Conservation (phyloP, 2,329 filamentous ascomycete species). For the Xylaria sp. region DNA sequence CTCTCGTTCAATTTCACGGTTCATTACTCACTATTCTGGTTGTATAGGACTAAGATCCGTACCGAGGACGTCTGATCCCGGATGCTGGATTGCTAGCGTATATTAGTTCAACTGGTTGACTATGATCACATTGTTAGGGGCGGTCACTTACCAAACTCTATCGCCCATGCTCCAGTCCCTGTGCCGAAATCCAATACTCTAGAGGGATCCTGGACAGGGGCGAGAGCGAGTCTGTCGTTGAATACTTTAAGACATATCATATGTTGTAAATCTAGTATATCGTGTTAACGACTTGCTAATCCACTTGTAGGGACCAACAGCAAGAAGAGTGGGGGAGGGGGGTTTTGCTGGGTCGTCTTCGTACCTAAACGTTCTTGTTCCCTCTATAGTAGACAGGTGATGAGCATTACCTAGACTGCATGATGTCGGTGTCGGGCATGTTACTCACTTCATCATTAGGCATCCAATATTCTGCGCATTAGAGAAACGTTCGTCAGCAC, state of each 20-base stretch:
- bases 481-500: background rate
- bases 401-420: slow-evolving; percentile 17
- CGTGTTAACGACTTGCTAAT: slow-evolving; percentile 5
- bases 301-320: background rate
- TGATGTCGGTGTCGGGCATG: background rate
- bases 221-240: slow-evolving; percentile 57
- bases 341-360: background rate
- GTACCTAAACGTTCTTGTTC: slow-evolving; percentile 40
- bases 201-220: slow-evolving; percentile 56
- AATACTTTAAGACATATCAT: slow-evolving; percentile 54
- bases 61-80: slow-evolving; percentile 55
- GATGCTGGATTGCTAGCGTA: slow-evolving; percentile 54
- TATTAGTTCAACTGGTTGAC: slow-evolving; percentile 6
- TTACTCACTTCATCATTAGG: slow-evolving; percentile 43
- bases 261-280: slow-evolving; percentile 52
- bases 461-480: slow-evolving; percentile 42
- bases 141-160: slow-evolving; percentile 56
- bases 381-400: slow-evolving; percentile 19
- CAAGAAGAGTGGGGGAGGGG: background rate
- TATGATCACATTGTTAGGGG: background rate
- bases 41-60: slow-evolving; percentile 63
- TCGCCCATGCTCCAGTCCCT: slow-evolving; percentile 64
- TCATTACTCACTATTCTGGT: slow-evolving; percentile 49
- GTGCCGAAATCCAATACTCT: slow-evolving; percentile 63
- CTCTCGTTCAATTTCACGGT: background rate